phyloP scores from a whole-genome alignment of 2,329 filamentous ascomycete genomes.

The Stachybotrys elegans region DNA sequence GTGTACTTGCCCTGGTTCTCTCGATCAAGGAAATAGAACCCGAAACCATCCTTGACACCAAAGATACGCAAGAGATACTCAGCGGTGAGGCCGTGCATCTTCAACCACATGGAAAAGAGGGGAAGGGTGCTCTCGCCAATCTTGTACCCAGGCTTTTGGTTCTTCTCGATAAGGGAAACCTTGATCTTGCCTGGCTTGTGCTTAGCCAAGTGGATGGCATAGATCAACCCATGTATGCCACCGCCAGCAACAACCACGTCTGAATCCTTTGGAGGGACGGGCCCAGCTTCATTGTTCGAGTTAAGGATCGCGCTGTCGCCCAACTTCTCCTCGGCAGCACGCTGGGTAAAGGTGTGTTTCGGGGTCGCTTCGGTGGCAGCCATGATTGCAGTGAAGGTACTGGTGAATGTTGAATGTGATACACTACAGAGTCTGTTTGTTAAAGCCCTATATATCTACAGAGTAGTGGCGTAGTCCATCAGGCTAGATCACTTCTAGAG shows the following conservation, averaged over 20 bases:
- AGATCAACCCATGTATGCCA: slow-evolving; percentile 3
- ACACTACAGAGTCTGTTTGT: background rate
- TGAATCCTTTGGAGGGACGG: background rate
- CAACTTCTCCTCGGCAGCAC: slow-evolving; percentile 2
- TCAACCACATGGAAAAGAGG: slow-evolving; percentile 4
- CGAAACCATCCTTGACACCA: slow-evolving; percentile 3
- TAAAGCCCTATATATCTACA: background rate
- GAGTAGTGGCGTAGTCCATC: background rate
- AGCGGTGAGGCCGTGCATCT: slow-evolving; percentile 3
- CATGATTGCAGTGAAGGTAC: background rate
- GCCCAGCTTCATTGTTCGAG: slow-evolving; percentile 5
- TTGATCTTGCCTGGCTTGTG: slow-evolving; percentile 1
- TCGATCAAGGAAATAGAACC: slow-evolving; percentile 3
- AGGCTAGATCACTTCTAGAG: background rate
- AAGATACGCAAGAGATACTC: slow-evolving; percentile 6
- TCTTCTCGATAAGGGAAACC: slow-evolving; percentile 1
- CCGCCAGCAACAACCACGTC: slow-evolving; percentile 4
- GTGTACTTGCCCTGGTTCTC: slow-evolving; percentile 1
- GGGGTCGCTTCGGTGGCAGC: background rate
- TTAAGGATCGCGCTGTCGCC: slow-evolving; percentile 2
- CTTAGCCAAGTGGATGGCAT: slow-evolving; percentile 1
- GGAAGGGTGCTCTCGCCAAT: slow-evolving; percentile 5
- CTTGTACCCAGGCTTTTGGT: slow-evolving; percentile 3
- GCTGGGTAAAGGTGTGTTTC: slow-evolving; percentile 4
- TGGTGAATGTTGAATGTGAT: background rate